Percentiles rank a stretch among this genome's conserved stretches.
Evolutionary conservation across 345 rosid genomes (phyloP).

Genomic region (Crucihimalaya himalaica): DNA sequence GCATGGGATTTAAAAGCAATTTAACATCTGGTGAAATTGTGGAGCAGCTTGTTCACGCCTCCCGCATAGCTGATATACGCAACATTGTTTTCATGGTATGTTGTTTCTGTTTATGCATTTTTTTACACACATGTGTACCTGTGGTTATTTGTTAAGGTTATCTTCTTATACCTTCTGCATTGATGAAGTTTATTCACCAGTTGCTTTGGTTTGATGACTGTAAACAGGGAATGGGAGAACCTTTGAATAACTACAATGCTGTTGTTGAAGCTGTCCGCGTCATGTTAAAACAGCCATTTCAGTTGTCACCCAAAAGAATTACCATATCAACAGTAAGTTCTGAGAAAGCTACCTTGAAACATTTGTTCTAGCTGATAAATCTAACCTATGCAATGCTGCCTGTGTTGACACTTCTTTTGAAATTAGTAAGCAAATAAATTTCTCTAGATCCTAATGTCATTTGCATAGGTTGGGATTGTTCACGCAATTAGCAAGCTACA

Average conservation of each 20-base stretch:
- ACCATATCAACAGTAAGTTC: conserved; percentile 86
- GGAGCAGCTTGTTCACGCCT: conserved; percentile 96
- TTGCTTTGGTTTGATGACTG: conserved; percentile 25
- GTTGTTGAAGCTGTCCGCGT: conserved; percentile 80
- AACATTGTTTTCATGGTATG: conserved; percentile 93
- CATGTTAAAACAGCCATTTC: conserved; percentile 81
- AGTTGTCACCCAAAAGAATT: conserved; percentile 77
- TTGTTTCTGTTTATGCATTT: not conserved
- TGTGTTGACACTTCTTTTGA: not conserved
- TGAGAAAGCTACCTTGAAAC: not conserved
- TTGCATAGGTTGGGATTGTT: conserved; percentile 82
- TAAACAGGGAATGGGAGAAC: conserved; percentile 98
- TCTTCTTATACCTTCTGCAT: not conserved
- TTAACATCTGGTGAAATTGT: conserved; percentile 87
- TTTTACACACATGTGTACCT: not conserved
- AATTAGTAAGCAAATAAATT: not conserved
- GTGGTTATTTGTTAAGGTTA: not conserved
- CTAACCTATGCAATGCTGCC: not conserved
- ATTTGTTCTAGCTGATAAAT: not conserved
- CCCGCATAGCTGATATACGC: conserved; percentile 66
- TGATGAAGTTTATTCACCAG: conserved; percentile 5
- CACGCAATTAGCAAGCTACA: conserved; percentile 94
- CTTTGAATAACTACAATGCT: conserved; percentile 82
- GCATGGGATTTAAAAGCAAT: conserved; percentile 90
- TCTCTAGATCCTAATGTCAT: not conserved